phyloP scores from a whole-genome alignment of 305 asterid genomes.

The Fraxinus latifolia region DNA sequence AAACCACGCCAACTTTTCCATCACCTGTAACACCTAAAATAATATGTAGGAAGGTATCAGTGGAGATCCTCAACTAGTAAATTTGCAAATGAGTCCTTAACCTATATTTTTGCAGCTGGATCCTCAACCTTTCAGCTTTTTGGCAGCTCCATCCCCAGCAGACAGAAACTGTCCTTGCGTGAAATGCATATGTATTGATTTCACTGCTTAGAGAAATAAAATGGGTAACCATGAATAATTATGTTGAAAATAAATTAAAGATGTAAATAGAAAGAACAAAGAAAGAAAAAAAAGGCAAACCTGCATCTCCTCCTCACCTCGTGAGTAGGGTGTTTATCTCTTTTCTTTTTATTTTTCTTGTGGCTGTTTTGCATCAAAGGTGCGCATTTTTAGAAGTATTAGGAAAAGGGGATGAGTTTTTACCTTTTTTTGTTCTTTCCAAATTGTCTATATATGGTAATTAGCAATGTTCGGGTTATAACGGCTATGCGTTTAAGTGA shows the following conservation, averaged over 20 bases:
- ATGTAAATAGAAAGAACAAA: neutral
- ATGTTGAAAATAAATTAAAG: neutral
- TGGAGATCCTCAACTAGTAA: neutral
- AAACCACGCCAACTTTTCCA: neutral
- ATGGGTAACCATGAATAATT: neutral
- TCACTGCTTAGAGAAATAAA: neutral
- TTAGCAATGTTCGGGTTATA: neutral
- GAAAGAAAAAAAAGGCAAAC: neutral
- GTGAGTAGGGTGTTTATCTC: neutral
- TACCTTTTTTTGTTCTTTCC: neutral
- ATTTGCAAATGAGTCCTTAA: neutral
- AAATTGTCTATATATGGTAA: neutral
- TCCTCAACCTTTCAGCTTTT: neutral
- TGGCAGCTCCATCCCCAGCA: neutral
- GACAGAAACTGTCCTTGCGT: neutral
- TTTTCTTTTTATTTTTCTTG: neutral
- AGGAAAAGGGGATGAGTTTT: neutral
- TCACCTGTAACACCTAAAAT: neutral
- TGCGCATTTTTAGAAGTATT: neutral
- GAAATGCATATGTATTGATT: neutral
- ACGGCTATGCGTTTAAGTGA: neutral
- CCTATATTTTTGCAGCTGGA: neutral
- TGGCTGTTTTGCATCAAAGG: neutral
- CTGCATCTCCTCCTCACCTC: neutral
- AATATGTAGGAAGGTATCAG: neutral